Base-by-base conservation (phyloP, 805 yeast genomes). In the Saturnispora mendoncae region DNA sequence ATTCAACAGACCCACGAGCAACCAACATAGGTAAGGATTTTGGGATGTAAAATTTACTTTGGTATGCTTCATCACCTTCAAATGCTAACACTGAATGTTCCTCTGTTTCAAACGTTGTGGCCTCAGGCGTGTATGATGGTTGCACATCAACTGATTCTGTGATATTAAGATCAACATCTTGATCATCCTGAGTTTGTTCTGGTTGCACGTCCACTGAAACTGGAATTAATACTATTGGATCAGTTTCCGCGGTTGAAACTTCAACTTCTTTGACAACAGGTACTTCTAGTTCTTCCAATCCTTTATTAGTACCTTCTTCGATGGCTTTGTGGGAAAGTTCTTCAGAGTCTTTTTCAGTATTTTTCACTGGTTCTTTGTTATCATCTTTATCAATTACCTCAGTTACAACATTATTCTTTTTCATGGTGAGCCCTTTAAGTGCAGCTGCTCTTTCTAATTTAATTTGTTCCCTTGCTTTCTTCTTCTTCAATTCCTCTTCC, bases 61-160 rank as follows among this genome's bases (percentile, higher is more conserved):
- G 36, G 14, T 53, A 48, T 14, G 53, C 42, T 27, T 56, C 61
- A 20, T 58, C 62, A 32, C 47, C 48, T 39, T 52, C 57, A 41
- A 52, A 51, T 5, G 39, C 18, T 4, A 32, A 31, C 3, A 21
- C 14, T 3, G 17, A 8, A 27, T 46, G 43, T 5, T 46, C 38
- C 15, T 42, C 42, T n/a, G 3, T 14, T 9, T 18, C 27, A 18
- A 18, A 28, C 7, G 13, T 20, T 9, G 41, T 25, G n/a, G 29
- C 19, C 9, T 29, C 17, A 3, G 30, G 4, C 5, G 6, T 13
- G 18, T 33, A 34, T 5, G n/a, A 30, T n/a, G 34, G 30, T n/a
- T 23, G 7, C 3, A 33, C 21, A 14, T 25, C 15, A 6, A 26
- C 14, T 7, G 13, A 9, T 10, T 10, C 12, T 7, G 13, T 9